A percentile compares a stretch with the other conserved stretches of the same genome.
Evolutionary conservation across 2,329 filamentous ascomycete genomes (phyloP).

Genomic region (Pseudocercospora vitis): DNA sequence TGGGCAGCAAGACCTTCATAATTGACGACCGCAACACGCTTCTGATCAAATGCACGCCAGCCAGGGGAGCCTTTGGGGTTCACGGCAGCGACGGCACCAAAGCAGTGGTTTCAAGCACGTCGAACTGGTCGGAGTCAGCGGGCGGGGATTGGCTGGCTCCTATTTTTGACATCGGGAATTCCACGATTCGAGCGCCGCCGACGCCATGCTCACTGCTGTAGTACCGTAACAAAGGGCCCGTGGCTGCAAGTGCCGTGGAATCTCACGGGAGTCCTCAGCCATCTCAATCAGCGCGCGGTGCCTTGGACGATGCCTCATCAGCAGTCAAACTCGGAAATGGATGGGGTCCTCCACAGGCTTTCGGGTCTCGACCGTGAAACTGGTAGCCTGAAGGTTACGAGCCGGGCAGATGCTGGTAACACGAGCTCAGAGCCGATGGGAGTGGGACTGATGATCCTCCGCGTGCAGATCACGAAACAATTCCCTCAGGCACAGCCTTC

Average conservation of each 20-base stretch:
- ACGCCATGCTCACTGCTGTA: not conserved
- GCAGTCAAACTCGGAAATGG: too few relatives aligned
- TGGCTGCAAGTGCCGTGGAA: not conserved
- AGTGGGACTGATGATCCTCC: too few relatives aligned
- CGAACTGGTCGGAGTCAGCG: not conserved
- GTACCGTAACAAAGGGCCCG: not conserved
- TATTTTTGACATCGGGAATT: not conserved
- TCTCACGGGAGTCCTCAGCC: not conserved
- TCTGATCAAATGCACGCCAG: too few relatives aligned
- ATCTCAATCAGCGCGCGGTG: too few relatives aligned
- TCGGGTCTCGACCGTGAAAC: too few relatives aligned
- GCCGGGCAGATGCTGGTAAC: not conserved
- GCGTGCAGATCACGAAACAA: not conserved
- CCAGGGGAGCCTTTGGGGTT: too few relatives aligned
- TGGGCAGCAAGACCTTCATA: not conserved
- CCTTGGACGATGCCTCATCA: too few relatives aligned
- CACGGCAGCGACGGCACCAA: too few relatives aligned
- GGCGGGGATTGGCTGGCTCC: not conserved
- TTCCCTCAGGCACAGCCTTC: not conserved
- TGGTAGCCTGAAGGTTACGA: not conserved
- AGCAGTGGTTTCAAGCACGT: not conserved
- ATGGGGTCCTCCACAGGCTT: too few relatives aligned
- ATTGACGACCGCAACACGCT: too few relatives aligned
- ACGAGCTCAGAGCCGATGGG: too few relatives aligned
- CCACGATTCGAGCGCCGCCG: not conserved